Evolutionary conservation across 2,329 filamentous ascomycete genomes (phyloP).

Genomic region (Paraconiothyrium brasiliense): DNA sequence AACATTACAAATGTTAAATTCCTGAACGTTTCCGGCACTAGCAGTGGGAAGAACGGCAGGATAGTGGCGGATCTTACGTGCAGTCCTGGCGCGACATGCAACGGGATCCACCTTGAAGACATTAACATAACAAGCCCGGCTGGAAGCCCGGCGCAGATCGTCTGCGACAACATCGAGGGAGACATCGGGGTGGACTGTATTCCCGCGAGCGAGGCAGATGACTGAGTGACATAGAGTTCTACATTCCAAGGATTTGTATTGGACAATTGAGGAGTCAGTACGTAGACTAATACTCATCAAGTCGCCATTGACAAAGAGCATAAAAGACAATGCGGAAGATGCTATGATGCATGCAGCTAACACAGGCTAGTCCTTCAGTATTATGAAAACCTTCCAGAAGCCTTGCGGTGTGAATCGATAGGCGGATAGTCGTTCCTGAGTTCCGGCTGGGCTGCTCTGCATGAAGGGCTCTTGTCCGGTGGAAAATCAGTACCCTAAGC

Average conservation of each 20-base stretch:
- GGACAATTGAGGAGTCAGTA: background rate
- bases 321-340: background rate
- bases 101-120: constrained; percentile 63
- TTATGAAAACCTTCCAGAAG: background rate
- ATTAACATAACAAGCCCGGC: constrained; percentile 65
- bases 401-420: background rate
- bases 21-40: constrained; percentile 66
- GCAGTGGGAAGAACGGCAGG: constrained; percentile 64
- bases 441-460: background rate
- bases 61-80: constrained; percentile 66
- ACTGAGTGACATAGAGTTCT: constrained; percentile 13
- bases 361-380: background rate
- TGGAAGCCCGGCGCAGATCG: constrained; percentile 51
- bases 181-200: constrained; percentile 53
- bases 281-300: background rate
- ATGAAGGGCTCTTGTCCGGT: background rate
- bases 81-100: constrained; percentile 66
- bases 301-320: background rate
- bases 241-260: background rate
- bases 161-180: constrained; percentile 61
- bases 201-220: constrained; percentile 42
- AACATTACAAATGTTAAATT: constrained; percentile 69
- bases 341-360: background rate
- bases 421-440: constrained; percentile 8
- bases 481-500: background rate